A percentile compares a stretch with the other conserved stretches of the same genome.
Evolutionary conservation across 2,329 filamentous ascomycete genomes (phyloP).

Genomic region (Reticulascus tulasneorum): DNA sequence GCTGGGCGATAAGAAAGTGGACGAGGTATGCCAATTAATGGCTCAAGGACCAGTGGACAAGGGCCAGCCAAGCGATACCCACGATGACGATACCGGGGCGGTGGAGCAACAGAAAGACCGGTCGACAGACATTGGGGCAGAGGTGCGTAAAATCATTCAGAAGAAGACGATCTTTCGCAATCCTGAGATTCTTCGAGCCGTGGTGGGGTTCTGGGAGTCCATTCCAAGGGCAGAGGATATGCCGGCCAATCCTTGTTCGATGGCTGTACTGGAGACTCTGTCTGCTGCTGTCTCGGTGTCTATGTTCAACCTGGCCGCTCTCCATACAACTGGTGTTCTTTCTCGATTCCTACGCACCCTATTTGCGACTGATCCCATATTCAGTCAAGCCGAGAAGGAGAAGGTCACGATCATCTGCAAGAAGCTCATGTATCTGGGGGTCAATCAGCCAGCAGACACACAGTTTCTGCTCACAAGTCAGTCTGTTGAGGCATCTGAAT

Average conservation of each 20-base stretch:
- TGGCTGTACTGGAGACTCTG: slow-evolving; percentile 64
- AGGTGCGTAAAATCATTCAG: slow-evolving; percentile 46
- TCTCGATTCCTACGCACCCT: slow-evolving; percentile 62
- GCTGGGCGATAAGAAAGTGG: slow-evolving; percentile 71
- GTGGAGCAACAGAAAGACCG: not conserved
- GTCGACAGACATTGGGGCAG: slow-evolving; percentile 23
- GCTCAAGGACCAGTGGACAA: slow-evolving; percentile 16
- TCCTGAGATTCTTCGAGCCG: slow-evolving; percentile 58
- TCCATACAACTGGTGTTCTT: slow-evolving; percentile 70
- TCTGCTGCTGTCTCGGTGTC: slow-evolving; percentile 55
- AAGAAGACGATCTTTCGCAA: slow-evolving; percentile 52
- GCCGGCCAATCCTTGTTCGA: slow-evolving; percentile 48
- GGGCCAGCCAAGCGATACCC: not conserved
- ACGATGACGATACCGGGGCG: slow-evolving; percentile 19
- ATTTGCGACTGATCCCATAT: slow-evolving; percentile 47
- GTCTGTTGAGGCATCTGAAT: slow-evolving; percentile 56
- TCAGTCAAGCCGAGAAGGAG: slow-evolving; percentile 52
- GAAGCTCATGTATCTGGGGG: slow-evolving; percentile 68
- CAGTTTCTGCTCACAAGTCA: slow-evolving; percentile 62
- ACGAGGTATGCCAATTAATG: slow-evolving; percentile 60
- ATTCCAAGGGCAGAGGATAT: slow-evolving; percentile 45
- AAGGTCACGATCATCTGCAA: slow-evolving; percentile 65
- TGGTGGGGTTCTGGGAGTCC: slow-evolving; percentile 62
- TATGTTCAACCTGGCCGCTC: slow-evolving; percentile 63
- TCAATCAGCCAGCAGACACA: slow-evolving; percentile 77